phyloP scores from a whole-genome alignment of 371 early-diverging fungal species.

The Phascolomyces articulosus region DNA sequence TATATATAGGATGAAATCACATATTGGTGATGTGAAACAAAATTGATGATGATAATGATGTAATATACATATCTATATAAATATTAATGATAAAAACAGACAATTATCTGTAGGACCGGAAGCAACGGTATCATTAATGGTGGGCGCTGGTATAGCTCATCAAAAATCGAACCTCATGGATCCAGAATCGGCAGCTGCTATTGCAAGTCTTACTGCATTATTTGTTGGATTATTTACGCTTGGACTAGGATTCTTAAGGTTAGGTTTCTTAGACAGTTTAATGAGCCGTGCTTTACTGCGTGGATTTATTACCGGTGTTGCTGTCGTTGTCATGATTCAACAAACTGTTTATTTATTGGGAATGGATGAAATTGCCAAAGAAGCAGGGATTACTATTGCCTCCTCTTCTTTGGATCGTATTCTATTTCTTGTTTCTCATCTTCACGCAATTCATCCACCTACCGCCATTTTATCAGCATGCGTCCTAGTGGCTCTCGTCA shows the following conservation, averaged over 20 bases:
- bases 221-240: conserved; percentile 87
- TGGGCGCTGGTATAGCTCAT: conserved; percentile 76
- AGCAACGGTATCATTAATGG: conserved; percentile 87
- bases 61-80: no score
- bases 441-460: conserved; percentile 14
- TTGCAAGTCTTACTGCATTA: conserved; percentile 70
- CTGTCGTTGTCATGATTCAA: conserved; percentile 81
- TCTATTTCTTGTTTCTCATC: conserved; percentile 41
- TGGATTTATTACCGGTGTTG: conserved; percentile 91
- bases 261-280: conserved; percentile 92
- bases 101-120: conserved; percentile 93
- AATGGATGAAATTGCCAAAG: conserved; percentile 36
- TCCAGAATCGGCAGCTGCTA: conserved; percentile 44
- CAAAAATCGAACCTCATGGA: conserved; percentile 31
- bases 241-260: conserved; percentile 81
- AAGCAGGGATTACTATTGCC: conserved; percentile 50
- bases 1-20: no score
- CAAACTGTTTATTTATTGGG: conserved; percentile 78
- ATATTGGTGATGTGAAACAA: no score
- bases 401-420: conserved; percentile 74
- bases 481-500: conserved; percentile 64
- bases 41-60: no score
- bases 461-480: conserved; percentile 61
- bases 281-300: conserved; percentile 85
- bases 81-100: conserved; percentile 30